Evolutionary conservation across 2,329 filamentous ascomycete species (phyloP).

Genomic region (Setomelanomma holmii): DNA sequence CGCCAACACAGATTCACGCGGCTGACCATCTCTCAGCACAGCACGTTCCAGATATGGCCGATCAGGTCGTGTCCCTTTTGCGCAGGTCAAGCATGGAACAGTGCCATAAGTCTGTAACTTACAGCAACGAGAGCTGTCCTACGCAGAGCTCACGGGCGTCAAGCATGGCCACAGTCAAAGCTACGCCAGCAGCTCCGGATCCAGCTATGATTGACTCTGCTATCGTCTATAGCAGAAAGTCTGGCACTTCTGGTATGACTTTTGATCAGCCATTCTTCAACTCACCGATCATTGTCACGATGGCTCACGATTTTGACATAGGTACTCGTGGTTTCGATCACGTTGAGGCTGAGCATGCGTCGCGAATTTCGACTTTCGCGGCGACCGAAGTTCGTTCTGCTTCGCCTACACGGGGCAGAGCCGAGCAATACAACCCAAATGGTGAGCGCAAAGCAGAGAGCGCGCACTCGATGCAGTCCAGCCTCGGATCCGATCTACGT

Average conservation of each 20-base stretch:
- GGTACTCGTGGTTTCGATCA: slow-evolving; percentile 1
- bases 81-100: not conserved
- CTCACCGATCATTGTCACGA: slow-evolving; percentile 10
- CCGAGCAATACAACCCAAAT: slow-evolving; percentile 10
- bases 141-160: slow-evolving; percentile 9
- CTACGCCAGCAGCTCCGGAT: slow-evolving; percentile 6
- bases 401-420: slow-evolving; percentile 14
- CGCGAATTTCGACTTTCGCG: not conserved
- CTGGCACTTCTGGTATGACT: slow-evolving; percentile 23
- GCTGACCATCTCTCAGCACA: not conserved
- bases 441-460: slow-evolving; percentile 9
- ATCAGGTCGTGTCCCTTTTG: not conserved
- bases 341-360: not conserved
- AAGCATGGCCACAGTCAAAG: slow-evolving; percentile 28
- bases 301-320: slow-evolving; percentile 18
- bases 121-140: not conserved
- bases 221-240: slow-evolving; percentile 22
- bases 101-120: not conserved
- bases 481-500: slow-evolving; percentile 31
- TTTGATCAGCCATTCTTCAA: not conserved
- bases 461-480: slow-evolving; percentile 23
- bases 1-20: not conserved
- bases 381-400: not conserved
- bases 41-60: not conserved
- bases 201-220: slow-evolving; percentile 16